Evolutionary conservation across 2,329 filamentous ascomycete genomes (phyloP).

Genomic region (Ilyonectria sp.): DNA sequence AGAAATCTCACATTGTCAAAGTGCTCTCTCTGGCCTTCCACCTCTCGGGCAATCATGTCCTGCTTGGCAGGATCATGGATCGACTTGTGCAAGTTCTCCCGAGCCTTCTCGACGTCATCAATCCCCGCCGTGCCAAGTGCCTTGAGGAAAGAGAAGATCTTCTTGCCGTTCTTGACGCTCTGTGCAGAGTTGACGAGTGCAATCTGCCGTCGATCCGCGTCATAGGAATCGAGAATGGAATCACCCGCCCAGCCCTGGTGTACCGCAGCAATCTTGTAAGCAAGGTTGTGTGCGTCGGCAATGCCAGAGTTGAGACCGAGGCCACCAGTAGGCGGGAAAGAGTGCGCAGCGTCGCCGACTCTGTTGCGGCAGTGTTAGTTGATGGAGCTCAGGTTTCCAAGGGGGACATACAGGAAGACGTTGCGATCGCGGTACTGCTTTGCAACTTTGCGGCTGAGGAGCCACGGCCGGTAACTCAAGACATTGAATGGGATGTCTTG

Average conservation of each 20-base stretch:
- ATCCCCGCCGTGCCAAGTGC: constrained; percentile 54
- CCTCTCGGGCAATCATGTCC: constrained; percentile 49
- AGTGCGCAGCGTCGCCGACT: constrained; percentile 52
- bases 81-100: constrained; percentile 27
- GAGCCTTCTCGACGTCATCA: constrained; percentile 45
- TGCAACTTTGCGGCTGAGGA: constrained; percentile 57
- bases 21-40: constrained; percentile 58
- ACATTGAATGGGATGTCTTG: constrained; percentile 54
- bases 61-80: constrained; percentile 48
- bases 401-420: constrained; percentile 15
- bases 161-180: constrained; percentile 60
- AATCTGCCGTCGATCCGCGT: constrained; percentile 55
- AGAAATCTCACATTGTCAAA: constrained; percentile 53
- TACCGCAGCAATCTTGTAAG: constrained; percentile 56
- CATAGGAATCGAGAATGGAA: constrained; percentile 55
- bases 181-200: constrained; percentile 58
- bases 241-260: constrained; percentile 49
- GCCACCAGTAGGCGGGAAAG: constrained; percentile 53
- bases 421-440: constrained; percentile 53
- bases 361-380: not conserved
- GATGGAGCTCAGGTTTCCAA: not conserved
- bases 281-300: constrained; percentile 52
- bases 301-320: constrained; percentile 52
- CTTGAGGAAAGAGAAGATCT: constrained; percentile 59
- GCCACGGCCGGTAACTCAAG: constrained; percentile 54